phyloP scores from a whole-genome alignment of 2,329 filamentous ascomycete species.

The Dryadomyces quercivorus region DNA sequence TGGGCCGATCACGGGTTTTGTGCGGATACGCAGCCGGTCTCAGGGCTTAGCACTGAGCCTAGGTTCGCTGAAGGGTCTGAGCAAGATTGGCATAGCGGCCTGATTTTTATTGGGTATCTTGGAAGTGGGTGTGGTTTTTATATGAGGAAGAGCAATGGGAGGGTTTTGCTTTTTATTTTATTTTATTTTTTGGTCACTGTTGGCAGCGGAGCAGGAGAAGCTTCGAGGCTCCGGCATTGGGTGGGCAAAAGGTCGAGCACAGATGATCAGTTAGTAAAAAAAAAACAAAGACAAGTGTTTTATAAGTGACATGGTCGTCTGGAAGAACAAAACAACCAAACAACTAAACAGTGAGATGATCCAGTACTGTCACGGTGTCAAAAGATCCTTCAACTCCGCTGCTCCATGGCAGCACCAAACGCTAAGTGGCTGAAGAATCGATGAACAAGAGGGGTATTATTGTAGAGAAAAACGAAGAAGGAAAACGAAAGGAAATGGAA shows the following conservation, averaged over 20 bases:
- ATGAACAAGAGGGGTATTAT: background rate
- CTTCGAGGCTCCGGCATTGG: background rate
- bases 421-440: background rate
- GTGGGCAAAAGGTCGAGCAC: background rate
- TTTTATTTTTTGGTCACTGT: background rate
- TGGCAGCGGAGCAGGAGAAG: background rate
- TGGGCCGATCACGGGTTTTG: conserved; percentile 91
- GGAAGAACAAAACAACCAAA: background rate
- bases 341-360: background rate
- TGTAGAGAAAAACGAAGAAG: background rate
- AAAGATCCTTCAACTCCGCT: background rate
- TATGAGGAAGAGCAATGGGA: background rate
- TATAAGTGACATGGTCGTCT: background rate
- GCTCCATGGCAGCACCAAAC: background rate
- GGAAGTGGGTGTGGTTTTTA: too few relatives aligned
- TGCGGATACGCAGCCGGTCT: conserved; percentile 92
- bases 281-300: background rate
- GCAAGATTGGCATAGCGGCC: conserved; percentile 52
- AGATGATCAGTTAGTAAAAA: background rate
- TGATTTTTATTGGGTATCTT: conserved; percentile 8
- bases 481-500: background rate
- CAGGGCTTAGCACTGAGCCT: conserved; percentile 90
- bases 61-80: conserved; percentile 87
- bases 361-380: background rate
- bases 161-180: background rate